Percentiles rank a stretch among this genome's conserved stretches.
These are phyloP conservation scores for Diaporthe citrichinensis DNA, from an alignment of 2,329 filamentous ascomycete species.

Conservation along the genomic window DNA sequence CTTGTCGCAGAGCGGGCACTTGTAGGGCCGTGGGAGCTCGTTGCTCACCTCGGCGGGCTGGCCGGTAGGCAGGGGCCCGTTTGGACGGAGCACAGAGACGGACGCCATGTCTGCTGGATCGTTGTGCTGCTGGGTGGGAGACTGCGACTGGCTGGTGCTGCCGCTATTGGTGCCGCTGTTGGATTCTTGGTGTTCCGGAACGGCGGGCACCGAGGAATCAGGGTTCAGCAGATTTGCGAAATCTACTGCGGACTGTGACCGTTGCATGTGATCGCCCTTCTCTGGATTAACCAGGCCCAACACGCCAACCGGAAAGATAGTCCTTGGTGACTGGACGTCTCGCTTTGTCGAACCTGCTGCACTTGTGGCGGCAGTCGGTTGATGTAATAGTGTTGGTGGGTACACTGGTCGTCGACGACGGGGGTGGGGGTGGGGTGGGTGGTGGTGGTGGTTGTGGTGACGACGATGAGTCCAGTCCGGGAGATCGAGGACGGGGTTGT, in stretches of 20 bases:
- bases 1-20: conserved; percentile 98
- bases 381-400: not conserved
- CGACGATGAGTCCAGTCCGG: not conserved
- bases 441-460: conserved; percentile 9
- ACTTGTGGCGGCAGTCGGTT: conserved; percentile 31
- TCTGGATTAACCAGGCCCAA: conserved; percentile 40
- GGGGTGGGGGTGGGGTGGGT: not conserved
- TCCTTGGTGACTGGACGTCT: conserved; percentile 18
- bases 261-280: conserved; percentile 78
- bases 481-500: conserved; percentile 1
- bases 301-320: not conserved
- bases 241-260: conserved; percentile 79
- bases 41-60: conserved; percentile 70
- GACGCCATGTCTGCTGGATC: conserved; percentile 63
- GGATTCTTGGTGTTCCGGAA: conserved; percentile 41
- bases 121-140: conserved; percentile 49
- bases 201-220: conserved; percentile 51
- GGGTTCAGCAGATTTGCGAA: conserved; percentile 83
- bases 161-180: conserved; percentile 43
- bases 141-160: conserved; percentile 45
- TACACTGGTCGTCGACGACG: not conserved
- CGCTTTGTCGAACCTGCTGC: conserved; percentile 31
- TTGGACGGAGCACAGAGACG: conserved; percentile 71
- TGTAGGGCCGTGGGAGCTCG: conserved; percentile 96
- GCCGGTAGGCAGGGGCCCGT: conserved; percentile 73